Conservation (phyloP, 345 rosid genomes). For the Ailanthus altissimus region DNA sequence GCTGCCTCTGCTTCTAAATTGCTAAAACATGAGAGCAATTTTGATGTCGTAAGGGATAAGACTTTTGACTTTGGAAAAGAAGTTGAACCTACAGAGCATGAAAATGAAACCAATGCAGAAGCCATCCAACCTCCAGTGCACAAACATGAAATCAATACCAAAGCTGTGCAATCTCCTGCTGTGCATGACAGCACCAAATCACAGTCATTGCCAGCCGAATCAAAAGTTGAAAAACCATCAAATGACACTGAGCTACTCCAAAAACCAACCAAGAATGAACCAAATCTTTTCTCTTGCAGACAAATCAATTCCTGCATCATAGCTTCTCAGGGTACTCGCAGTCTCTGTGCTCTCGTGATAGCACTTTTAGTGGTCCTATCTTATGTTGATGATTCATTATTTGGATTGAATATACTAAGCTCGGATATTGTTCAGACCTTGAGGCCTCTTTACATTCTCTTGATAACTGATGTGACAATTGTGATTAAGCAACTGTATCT, state of each 20-base stretch:
- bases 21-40: neutral
- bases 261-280: constrained; percentile 25
- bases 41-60: neutral
- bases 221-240: constrained; percentile 11
- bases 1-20: neutral
- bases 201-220: neutral
- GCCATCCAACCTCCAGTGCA: neutral
- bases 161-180: neutral
- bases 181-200: neutral
- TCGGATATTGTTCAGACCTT: constrained; percentile 42
- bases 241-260: neutral
- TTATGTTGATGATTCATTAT: constrained; percentile 37
- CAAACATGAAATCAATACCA: neutral
- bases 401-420: constrained; percentile 38
- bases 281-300: constrained; percentile 51
- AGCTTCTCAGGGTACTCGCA: constrained; percentile 54
- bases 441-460: constrained; percentile 65
- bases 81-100: neutral
- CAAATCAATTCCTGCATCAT: constrained; percentile 54
- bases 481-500: constrained; percentile 43
- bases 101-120: neutral
- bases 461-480: constrained; percentile 55
- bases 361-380: constrained; percentile 57
- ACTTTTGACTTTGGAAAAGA: neutral
- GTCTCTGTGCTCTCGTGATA: constrained; percentile 54